phyloP scores from a whole-genome alignment of 2,329 filamentous ascomycete species.

The Arthrobotrys entomopaga region DNA sequence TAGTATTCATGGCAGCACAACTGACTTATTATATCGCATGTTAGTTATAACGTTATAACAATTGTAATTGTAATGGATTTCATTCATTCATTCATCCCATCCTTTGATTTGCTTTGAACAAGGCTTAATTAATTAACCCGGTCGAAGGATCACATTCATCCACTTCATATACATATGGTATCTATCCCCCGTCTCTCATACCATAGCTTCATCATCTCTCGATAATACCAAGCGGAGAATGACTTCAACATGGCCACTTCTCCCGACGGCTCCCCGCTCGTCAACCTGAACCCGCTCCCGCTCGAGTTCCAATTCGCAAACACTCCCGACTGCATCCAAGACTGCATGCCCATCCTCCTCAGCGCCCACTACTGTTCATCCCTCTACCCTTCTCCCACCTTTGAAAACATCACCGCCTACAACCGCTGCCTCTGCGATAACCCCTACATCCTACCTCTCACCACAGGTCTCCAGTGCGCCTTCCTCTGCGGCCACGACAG shows the following conservation, averaged over 20 bases:
- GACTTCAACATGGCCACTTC: conserved; percentile 1
- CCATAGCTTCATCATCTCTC: no score
- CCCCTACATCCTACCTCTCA: conserved; percentile 44
- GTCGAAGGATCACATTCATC: no score
- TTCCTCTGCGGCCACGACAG: conserved; percentile 45
- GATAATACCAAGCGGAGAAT: background rate
- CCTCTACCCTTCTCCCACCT: conserved; percentile 5
- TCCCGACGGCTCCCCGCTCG: no score
- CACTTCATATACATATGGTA: no score
- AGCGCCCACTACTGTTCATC: conserved; percentile 43
- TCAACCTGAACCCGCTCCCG: conserved; percentile 42
- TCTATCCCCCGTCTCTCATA: no score
- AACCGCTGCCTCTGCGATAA: conserved; percentile 47
- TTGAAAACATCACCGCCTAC: conserved; percentile 32
- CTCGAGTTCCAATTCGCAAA: conserved; percentile 34
- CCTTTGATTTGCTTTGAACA: no score
- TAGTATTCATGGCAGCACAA: no score
- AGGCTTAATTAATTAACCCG: no score
- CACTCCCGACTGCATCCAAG: conserved; percentile 33
- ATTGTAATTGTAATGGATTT: no score
- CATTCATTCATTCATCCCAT: no score
- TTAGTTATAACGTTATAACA: no score
- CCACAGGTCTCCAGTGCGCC: conserved; percentile 44
- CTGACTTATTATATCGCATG: no score
- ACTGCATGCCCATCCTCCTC: conserved; percentile 48